Evolutionary conservation across 2,329 filamentous ascomycete species (phyloP).

Genomic region (Claviceps lovelessii): DNA sequence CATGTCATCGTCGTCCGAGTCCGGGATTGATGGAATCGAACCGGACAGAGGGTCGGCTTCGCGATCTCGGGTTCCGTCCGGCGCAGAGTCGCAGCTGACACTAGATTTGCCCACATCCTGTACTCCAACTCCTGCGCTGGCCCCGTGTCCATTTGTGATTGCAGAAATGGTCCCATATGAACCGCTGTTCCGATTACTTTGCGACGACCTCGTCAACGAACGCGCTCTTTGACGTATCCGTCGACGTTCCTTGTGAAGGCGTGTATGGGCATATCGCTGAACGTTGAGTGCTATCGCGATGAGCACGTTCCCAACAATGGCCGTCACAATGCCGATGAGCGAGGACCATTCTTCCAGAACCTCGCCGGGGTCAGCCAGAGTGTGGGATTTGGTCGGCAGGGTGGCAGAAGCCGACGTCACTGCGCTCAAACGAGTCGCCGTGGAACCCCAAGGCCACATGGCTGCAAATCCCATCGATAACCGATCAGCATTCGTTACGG

Average conservation of each 20-base stretch:
- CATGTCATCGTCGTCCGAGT: slow-evolving; percentile 12
- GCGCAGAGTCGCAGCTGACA: slow-evolving; percentile 15
- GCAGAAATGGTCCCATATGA: slow-evolving; percentile 22
- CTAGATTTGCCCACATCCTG: slow-evolving; percentile 17
- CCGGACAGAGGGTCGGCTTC: slow-evolving; percentile 39
- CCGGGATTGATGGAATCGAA: slow-evolving; percentile 30
- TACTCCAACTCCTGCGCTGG: slow-evolving; percentile 11
- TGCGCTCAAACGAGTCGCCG: not conserved
- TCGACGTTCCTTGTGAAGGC: slow-evolving; percentile 57
- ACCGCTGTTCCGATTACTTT: slow-evolving; percentile 15
- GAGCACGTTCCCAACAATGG: slow-evolving; percentile 81
- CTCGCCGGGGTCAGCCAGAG: slow-evolving; percentile 25
- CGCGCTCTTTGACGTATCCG: slow-evolving; percentile 41
- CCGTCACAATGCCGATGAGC: slow-evolving; percentile 84
- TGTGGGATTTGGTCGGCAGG: slow-evolving; percentile 5
- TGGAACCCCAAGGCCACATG: not conserved
- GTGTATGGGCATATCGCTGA: slow-evolving; percentile 87
- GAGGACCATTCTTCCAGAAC: slow-evolving; percentile 67
- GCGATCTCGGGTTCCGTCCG: slow-evolving; percentile 13
- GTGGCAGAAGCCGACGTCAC: not conserved
- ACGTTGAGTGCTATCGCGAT: slow-evolving; percentile 95
- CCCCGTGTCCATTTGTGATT: slow-evolving; percentile 4
- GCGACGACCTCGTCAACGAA: slow-evolving; percentile 35
- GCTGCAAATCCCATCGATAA: slow-evolving; percentile 1
- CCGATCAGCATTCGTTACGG: not conserved